These are phyloP conservation scores for Nicotiana paniculata DNA, from an alignment of 257 asterid genomes.

Conservation along the genomic window DNA sequence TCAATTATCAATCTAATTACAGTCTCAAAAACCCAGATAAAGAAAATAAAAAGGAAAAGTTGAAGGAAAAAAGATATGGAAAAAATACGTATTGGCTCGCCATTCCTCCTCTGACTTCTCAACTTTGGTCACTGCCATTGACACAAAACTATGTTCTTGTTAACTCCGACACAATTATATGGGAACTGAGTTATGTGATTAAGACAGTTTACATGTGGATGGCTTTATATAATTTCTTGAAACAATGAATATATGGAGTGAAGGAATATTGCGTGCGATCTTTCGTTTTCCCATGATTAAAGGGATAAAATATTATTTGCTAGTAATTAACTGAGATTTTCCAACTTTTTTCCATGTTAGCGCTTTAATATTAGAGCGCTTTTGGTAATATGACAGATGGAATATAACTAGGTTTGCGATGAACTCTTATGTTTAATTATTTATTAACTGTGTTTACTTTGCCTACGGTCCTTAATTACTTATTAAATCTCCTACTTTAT, in stretches of 20 bases:
- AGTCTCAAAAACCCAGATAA: neutral
- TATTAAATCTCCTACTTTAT: too few relatives aligned
- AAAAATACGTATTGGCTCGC: slow-evolving; percentile 37
- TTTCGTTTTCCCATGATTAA: neutral
- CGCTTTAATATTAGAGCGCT: neutral
- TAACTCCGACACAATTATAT: neutral
- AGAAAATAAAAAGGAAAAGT: neutral
- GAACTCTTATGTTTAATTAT: too few relatives aligned
- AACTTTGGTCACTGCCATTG: slow-evolving; percentile 26
- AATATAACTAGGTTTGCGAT: too few relatives aligned
- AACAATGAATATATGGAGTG: slow-evolving; percentile 18
- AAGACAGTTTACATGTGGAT: neutral
- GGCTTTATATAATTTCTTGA: neutral
- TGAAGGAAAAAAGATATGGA: neutral
- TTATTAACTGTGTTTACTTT: too few relatives aligned
- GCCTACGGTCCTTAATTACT: too few relatives aligned
- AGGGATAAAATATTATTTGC: neutral
- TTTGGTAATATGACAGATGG: too few relatives aligned
- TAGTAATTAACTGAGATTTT: too few relatives aligned
- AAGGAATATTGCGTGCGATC: neutral
- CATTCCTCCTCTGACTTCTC: slow-evolving; percentile 72
- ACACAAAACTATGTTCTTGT: neutral
- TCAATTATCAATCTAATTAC: too few relatives aligned
- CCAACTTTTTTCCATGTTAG: neutral
- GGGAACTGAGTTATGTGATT: neutral